Evolutionary conservation across 768 basidiomycete species (phyloP), one percentile per base, ranked within the genome.

Genomic region (Hortiboletus campestris): DNA sequence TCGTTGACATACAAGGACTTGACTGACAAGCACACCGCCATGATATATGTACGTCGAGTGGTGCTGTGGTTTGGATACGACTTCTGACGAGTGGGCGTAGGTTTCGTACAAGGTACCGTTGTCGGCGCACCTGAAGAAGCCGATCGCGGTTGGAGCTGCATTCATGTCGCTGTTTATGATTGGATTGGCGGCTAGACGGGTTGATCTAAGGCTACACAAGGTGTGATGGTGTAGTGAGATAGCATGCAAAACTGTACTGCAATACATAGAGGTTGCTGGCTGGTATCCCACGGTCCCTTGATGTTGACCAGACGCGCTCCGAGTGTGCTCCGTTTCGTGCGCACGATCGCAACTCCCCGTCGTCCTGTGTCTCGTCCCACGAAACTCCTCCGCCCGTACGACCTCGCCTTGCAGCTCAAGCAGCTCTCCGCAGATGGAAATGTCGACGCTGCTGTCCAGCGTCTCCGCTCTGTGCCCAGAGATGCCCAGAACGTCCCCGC

Each of bases 91-190:
- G 45, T 38, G 16, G 50, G n/a, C 22, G 47, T 60, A 97, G 95
- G 87, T 97, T 56, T 85, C 88, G 36, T 98, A 98, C 79, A 85
- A 81, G 62, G 88, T 96, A 41, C 85, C 92, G 12, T 63, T 85
- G 52, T 76, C 80, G 40, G 87, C 92, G n/a, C 89, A 93, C 69
- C 71, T 97, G 56, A 88, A 86, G 72, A 98, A 98, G 72, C 91
- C 92, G 1, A 51, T 91, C 29, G 84, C 87, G 12, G 91, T 95
- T 28, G 83, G 86, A 10, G 75, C 78, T 17, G 91, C 86, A 2
- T 84, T 89, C 70, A 72, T 89, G 50, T 76, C 78, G 42, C 56
- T 94, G 44, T 95, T 95, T 71, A 67, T 75, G 58, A 67, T 77
- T 52, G 76, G 72, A 42, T 69, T 77, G 59, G 70, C 64, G 29